Conservation (phyloP, 75 land plant genomes). For the Cupressus sempervirens region DNA sequence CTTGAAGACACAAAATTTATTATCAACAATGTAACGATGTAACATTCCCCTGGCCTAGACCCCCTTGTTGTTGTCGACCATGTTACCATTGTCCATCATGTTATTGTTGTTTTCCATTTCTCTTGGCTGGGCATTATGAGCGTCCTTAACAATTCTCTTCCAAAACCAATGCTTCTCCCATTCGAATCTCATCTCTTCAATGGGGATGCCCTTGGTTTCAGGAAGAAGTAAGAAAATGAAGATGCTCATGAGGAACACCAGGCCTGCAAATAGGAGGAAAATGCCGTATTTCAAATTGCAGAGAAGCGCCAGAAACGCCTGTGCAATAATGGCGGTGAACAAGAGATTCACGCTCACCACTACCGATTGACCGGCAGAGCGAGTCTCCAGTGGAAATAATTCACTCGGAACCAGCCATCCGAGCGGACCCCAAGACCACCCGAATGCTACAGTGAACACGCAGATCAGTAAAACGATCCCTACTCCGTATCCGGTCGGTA, state of each 20-base stretch:
- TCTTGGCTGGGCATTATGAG: neutral
- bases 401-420: conserved; percentile 94
- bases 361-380: conserved; percentile 87
- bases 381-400: conserved; percentile 77
- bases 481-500: conserved; percentile 38
- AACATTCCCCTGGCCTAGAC: no score
- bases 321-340: conserved; percentile 83
- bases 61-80: no score
- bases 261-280: conserved; percentile 71
- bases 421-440: conserved; percentile 93
- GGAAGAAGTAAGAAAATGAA: conserved; percentile 76
- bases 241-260: conserved; percentile 55
- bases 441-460: conserved; percentile 62
- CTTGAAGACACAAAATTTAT: no score
- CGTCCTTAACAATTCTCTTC: conserved; percentile 37
- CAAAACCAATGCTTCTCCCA: conserved; percentile 75
- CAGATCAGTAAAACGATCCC: conserved; percentile 55
- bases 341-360: conserved; percentile 76
- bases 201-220: conserved; percentile 87
- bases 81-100: no score
- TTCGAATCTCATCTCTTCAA: conserved; percentile 55
- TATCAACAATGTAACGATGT: no score
- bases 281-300: conserved; percentile 69
- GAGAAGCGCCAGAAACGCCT: conserved; percentile 62
- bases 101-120: neutral